Evolutionary conservation across 495 filamentous ascomycete species (phyloP).

Genomic region (Penicillium crystallinum): DNA sequence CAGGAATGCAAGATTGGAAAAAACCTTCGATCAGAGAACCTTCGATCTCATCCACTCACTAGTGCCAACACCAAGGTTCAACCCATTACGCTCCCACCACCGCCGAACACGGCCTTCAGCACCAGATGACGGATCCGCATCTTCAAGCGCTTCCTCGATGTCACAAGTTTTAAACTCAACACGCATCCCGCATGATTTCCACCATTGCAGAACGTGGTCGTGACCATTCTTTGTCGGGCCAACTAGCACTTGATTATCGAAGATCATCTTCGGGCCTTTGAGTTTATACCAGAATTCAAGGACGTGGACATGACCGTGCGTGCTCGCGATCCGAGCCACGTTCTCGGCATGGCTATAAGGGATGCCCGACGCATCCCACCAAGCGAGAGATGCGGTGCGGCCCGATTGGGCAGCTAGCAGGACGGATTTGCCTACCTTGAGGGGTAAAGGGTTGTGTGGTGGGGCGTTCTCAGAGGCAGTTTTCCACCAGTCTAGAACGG

Average conservation of each 20-base stretch:
- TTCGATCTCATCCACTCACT: conserved; percentile 93
- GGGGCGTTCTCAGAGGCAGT: conserved; percentile 41
- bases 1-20: conserved; percentile 27
- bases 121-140: conserved; percentile 60
- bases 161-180: conserved; percentile 95
- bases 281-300: conserved; percentile 75
- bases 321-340: conserved; percentile 76
- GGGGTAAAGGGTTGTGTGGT: conserved; percentile 38
- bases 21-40: conserved; percentile 55
- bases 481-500: conserved; percentile 89
- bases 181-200: conserved; percentile 66
- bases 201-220: conserved; percentile 83
- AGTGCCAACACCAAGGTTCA: conserved; percentile 80
- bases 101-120: conserved; percentile 61
- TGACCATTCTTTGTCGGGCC: conserved; percentile 84
- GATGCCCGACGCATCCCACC: conserved; percentile 78
- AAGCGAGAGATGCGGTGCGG: conserved; percentile 62
- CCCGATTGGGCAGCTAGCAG: conserved; percentile 76
- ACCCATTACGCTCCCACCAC: conserved; percentile 89
- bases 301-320: conserved; percentile 80
- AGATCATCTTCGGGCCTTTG: conserved; percentile 77
- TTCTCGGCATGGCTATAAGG: conserved; percentile 67
- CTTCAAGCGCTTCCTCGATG: conserved; percentile 90
- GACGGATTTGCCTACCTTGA: conserved; percentile 77
- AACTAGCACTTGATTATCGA: conserved; percentile 83